Evolutionary conservation across 1,284 basidiomycete species (phyloP), one percentile per base, ranked within the genome.

Genomic region (Pholiota adiposa): DNA sequence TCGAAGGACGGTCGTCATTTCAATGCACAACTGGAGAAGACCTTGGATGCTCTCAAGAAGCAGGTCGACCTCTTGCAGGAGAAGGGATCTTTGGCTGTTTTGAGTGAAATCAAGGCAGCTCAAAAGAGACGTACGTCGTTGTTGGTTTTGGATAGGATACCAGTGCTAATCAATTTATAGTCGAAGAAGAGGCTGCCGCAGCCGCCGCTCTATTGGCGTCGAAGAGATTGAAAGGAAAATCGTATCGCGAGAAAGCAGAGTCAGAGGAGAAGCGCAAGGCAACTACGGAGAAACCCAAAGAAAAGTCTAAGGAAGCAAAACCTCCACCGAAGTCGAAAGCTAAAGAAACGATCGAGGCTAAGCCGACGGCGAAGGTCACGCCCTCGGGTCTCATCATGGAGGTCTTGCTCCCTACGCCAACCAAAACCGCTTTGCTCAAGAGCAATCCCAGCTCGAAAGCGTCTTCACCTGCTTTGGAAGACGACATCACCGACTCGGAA

Each of bases 1-100:
- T 73, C 77, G 27, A 79, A 81, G 54, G 92, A 94, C 14, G 93
- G 93, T 7, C 86, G 95, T n/a, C 94, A 94, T 77, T 96, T 96
- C 79, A 87, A 90, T 51, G 88, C 90, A 14, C 84, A 91, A 31
- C 78, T 97, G 19, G 85, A 90, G 31, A 81, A 84, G 21, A 81
- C 85, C 18, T 73, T 92, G 51, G 74, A 77, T 7, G 79, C 83
- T 0, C 76, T 97, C 25, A 78, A 79, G 63, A 74, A 71, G 2
- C 93, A 96, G 65, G 87, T 90, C 1, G 85, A 90, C 41, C 77
- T 83, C 8, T 75, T 95, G 11, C 81, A 86, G 60, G 77, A 83
- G 1, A 76, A 90, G 40, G 92, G 90, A 3, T 75, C 89, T 0
- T 71, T 71, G 2, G 83, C 80, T 0, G 90, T 90, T 4, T 76